Conservation (phyloP, 768 basidiomycete species). For the Trametes meyenii region DNA sequence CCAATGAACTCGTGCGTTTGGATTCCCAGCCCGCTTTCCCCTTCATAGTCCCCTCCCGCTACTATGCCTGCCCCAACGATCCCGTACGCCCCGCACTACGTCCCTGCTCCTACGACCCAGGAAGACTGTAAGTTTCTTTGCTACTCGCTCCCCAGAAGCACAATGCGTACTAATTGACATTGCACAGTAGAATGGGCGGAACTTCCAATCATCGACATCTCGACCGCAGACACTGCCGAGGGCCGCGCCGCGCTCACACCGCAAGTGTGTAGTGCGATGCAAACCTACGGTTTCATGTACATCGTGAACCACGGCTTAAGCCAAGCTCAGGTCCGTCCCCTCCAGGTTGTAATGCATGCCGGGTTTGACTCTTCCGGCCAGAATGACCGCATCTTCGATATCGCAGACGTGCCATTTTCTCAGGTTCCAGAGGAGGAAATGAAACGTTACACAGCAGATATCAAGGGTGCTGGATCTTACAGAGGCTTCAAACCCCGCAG, state of each 20-base stretch:
- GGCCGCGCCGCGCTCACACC: conserved; percentile 31
- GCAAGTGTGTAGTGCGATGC: conserved; percentile 35
- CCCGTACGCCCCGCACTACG: conserved; percentile 13
- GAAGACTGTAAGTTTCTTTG: conserved; percentile 42
- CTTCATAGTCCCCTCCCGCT: not conserved
- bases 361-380: not conserved
- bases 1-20: not conserved
- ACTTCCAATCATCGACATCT: conserved; percentile 35
- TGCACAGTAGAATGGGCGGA: conserved; percentile 37
- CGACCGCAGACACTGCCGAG: conserved; percentile 28
- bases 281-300: conserved; percentile 35
- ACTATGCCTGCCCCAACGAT: conserved; percentile 19
- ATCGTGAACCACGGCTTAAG: conserved; percentile 36
- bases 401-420: conserved; percentile 38
- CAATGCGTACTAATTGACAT: not conserved
- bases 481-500: conserved; percentile 58
- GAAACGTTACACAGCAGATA: conserved; percentile 31
- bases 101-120: conserved; percentile 30
- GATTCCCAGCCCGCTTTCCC: too few species aligned
- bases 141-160: too few species aligned
- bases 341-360: too few species aligned
- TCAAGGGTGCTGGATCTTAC: conserved; percentile 48
- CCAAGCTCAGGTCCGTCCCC: conserved; percentile 28
- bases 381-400: conserved; percentile 41
- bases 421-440: conserved; percentile 39